Percentiles rank a stretch among this genome's conserved stretches.
These are phyloP conservation scores for Sphagnum magellanicum DNA, from an alignment of 228 moss, liverwort and hornwort species.

Conservation along the genomic window DNA sequence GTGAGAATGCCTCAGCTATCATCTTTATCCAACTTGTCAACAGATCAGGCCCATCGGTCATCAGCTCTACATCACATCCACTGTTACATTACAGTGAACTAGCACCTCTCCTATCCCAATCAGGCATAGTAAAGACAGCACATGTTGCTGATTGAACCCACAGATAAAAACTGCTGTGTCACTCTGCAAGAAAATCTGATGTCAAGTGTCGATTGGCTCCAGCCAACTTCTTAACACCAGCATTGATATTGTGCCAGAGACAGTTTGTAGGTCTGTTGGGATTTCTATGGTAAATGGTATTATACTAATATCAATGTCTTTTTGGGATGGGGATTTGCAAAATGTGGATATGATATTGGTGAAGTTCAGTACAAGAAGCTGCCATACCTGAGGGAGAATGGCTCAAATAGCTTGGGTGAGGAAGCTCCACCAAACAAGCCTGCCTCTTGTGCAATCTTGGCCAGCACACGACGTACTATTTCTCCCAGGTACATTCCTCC, in stretches of 20 bases:
- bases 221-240: not conserved
- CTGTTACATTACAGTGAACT: not conserved
- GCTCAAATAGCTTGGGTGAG: slow-evolving; percentile 28
- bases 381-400: slow-evolving; percentile 34
- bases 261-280: not conserved
- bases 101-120: not conserved
- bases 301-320: not conserved
- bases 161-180: not conserved
- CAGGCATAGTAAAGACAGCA: not conserved
- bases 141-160: not conserved
- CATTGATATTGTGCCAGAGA: not conserved
- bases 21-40: too few species aligned
- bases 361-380: not conserved
- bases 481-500: slow-evolving; percentile 83
- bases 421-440: slow-evolving; percentile 41
- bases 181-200: not conserved
- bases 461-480: slow-evolving; percentile 63
- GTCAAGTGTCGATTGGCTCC: not conserved
- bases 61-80: too few species aligned
- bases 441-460: slow-evolving; percentile 49
- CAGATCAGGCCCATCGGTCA: too few species aligned
- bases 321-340: not conserved
- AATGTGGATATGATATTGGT: not conserved
- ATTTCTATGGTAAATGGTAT: not conserved
- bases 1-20: too few species aligned